These are phyloP conservation scores for Nepenthes mirabilis DNA, from an alignment of 148 eudicot genomes.

Conservation along the genomic window DNA sequence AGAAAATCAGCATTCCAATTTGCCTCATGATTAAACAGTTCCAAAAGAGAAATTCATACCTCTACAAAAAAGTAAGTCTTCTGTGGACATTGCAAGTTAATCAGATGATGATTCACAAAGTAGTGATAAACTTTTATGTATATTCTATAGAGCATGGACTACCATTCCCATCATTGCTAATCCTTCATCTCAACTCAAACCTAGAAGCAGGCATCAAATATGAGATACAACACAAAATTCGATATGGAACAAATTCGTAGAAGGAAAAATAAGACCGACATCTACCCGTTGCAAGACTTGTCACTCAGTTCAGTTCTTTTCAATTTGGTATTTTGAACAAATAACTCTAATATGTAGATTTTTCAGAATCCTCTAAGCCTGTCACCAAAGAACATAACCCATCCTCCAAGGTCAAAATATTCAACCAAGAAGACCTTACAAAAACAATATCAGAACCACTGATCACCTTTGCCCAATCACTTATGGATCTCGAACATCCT, in stretches of 20 bases:
- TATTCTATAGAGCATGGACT: constrained; percentile 10
- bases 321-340: constrained; percentile 33
- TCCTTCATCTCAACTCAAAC: constrained; percentile 33
- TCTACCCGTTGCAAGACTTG: constrained; percentile 26
- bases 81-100: constrained; percentile 33
- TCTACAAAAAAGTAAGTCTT: constrained; percentile 54
- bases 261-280: constrained; percentile 8
- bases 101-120: constrained; percentile 30
- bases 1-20: not conserved
- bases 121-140: constrained; percentile 58
- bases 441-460: not conserved
- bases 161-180: constrained; percentile 12
- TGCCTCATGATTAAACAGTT: not conserved
- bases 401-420: not conserved
- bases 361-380: constrained; percentile 52
- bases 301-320: constrained; percentile 55
- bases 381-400: constrained; percentile 1
- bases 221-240: not conserved
- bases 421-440: not conserved
- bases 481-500: constrained; percentile 23
- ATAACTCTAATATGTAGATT: constrained; percentile 31
- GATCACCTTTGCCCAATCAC: constrained; percentile 36
- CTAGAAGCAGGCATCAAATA: constrained; percentile 13
- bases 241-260: not conserved
- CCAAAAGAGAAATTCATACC: constrained; percentile 17